phyloP scores from a whole-genome alignment of 139 green algal genomes.

The Gonium pectorale region DNA sequence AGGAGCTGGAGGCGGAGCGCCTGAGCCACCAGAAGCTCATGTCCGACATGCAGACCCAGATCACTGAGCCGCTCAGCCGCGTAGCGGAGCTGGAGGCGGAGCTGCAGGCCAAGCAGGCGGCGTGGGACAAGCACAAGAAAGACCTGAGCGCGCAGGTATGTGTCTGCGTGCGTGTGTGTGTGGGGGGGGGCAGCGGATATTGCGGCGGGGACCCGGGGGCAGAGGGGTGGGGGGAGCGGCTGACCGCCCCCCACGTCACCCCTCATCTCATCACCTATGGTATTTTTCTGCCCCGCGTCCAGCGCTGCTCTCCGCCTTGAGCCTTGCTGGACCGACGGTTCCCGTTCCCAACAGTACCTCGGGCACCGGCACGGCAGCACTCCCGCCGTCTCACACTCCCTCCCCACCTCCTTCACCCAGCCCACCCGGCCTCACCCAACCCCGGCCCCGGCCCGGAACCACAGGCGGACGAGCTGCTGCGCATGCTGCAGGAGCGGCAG shows the following conservation, averaged over 20 bases:
- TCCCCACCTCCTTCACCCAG: neutral
- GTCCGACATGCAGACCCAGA: neutral
- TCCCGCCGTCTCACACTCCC: no score
- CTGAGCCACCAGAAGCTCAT: neutral
- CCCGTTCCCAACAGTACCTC: no score
- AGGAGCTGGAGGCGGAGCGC: neutral
- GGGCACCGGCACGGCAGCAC: no score
- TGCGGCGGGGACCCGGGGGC: no score
- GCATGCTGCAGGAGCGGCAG: conserved; percentile 8
- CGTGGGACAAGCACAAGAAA: conserved; percentile 33
- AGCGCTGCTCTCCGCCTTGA: no score
- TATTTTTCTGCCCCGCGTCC: no score
- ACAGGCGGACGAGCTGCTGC: conserved; percentile 16
- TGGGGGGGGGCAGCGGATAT: no score
- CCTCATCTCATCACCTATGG: no score
- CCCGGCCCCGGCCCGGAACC: neutral
- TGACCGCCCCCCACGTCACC: no score
- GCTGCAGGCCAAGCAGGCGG: conserved; percentile 2
- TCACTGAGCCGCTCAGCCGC: neutral
- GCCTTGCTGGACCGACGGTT: no score
- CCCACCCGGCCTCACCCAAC: neutral
- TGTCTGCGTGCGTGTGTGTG: no score
- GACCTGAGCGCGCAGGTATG: conserved; percentile 39
- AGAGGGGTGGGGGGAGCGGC: no score
- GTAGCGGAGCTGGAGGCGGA: conserved; percentile 2